Base-by-base conservation (phyloP, 441 rosid species). In the Cnidoscolus chayamansa region DNA sequence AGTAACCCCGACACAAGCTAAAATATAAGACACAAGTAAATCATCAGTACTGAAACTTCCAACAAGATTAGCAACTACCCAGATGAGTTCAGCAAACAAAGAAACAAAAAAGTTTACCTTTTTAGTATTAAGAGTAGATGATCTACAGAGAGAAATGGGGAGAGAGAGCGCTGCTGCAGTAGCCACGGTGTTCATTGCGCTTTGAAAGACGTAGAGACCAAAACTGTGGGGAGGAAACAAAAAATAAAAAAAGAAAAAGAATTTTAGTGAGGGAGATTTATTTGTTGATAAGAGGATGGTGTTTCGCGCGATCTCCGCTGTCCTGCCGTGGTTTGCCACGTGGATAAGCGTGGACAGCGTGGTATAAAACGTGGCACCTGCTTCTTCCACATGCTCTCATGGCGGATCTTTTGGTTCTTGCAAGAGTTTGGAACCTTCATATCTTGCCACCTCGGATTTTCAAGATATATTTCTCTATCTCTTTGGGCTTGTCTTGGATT, bases 181-280 rank as follows among this genome's bases (percentile, higher is more conserved):
- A 51, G 91, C 92, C 31, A 91, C 82, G 75, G 92, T 78, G 86
- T 77, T 87, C 98, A 94, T 94, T 81, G 86, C 88, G 84, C 83
- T 73, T 68, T 8, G 19, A 65, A 30, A 47, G 47, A 7, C 49
- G 45, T 7, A 40, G 45, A 40, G 45, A 0, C 43, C 58, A 72
- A 60, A 68, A 65, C 59, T 61, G 43, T 4, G 43, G 62, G 5
- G 69, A 74, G 51, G 71, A 58, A 53, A 58, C 43, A 35, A 3
- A 40, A 20, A 63, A 35, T 35, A 2, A 35, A 71, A 67, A 62
- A 67, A 40, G 50, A 40, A 40, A 40, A 4, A 40, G 20, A 35
- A 31, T 5, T 37, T 59, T 56, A 30, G 71, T 5, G 47, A 56
- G 77, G 9, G 69, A 76, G 57, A 60, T 13, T 53, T 54, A 60